Percentiles rank a stretch among this genome's conserved stretches.
phyloP scores from a whole-genome alignment of 169 alveolate genomes.

The Eimeria necatrix region DNA sequence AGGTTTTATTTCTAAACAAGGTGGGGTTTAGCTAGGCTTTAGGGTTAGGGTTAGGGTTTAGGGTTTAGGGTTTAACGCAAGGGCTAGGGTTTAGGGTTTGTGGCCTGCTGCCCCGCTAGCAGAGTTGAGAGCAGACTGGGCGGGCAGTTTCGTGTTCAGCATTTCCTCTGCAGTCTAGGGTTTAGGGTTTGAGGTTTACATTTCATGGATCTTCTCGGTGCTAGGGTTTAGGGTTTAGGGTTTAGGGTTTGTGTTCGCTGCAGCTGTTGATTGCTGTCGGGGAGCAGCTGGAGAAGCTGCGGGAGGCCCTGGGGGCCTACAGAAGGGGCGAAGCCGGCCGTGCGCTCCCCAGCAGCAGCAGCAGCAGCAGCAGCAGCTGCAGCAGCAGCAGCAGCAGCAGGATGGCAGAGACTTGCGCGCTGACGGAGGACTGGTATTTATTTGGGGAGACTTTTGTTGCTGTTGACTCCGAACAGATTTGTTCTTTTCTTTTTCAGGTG shows the following conservation, averaged over 20 bases:
- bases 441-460: constrained; percentile 14
- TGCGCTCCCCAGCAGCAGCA: not conserved
- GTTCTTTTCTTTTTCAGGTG: not conserved
- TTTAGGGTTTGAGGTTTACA: not conserved
- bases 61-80: not conserved
- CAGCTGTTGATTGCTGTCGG: constrained; percentile 41
- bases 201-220: no score
- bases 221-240: constrained; percentile 37
- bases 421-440: not conserved
- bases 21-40: no score
- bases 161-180: not conserved
- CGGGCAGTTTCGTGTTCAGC: not conserved
- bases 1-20: no score
- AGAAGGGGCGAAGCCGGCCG: constrained; percentile 58
- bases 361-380: not conserved
- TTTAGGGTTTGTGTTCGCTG: constrained; percentile 22
- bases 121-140: no score
- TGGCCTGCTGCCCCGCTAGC: not conserved
- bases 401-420: not conserved
- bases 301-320: constrained; percentile 63
- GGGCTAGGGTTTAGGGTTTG: not conserved
- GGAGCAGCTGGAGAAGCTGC: constrained; percentile 57
- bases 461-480: not conserved
- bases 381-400: constrained; percentile 14
- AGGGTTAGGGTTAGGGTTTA: not conserved